Evolutionary conservation across 2,329 filamentous ascomycete species (phyloP).

Genomic region (Beauveria brongniartii): DNA sequence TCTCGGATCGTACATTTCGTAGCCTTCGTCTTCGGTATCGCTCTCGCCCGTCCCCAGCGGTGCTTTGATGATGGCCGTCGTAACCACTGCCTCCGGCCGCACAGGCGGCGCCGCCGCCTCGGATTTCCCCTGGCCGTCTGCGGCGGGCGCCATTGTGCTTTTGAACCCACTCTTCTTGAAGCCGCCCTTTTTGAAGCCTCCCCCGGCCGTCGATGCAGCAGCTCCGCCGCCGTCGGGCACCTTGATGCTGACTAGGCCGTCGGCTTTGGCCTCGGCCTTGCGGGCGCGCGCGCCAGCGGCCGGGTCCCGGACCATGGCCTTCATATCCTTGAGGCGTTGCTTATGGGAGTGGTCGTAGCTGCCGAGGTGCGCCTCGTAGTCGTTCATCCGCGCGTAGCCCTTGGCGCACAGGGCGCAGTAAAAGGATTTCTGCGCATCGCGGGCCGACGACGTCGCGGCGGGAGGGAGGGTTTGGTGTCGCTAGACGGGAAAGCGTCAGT

Average conservation of each 20-base stretch:
- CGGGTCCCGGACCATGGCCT: constrained; percentile 69
- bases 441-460: constrained; percentile 55
- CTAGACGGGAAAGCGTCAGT: constrained; percentile 37
- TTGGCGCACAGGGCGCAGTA: constrained; percentile 86
- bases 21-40: constrained; percentile 63
- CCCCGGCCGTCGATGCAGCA: constrained; percentile 21
- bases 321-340: constrained; percentile 82
- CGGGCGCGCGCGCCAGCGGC: constrained; percentile 55
- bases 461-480: constrained; percentile 50
- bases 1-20: constrained; percentile 58
- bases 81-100: constrained; percentile 20
- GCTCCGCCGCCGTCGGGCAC: constrained; percentile 31
- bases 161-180: constrained; percentile 84
- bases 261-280: constrained; percentile 63
- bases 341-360: constrained; percentile 96
- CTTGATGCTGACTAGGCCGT: constrained; percentile 62
- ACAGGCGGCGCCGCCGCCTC: constrained; percentile 31
- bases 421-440: constrained; percentile 71
- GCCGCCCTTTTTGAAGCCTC: constrained; percentile 57
- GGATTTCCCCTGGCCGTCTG: constrained; percentile 17
- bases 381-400: constrained; percentile 89
- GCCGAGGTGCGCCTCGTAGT: constrained; percentile 89
- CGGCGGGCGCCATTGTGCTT: constrained; percentile 58
- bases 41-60: constrained; percentile 35
- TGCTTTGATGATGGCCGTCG: constrained; percentile 17